phyloP scores from a whole-genome alignment of 2,329 filamentous ascomycete genomes.

The Dactylellina haptotyla region DNA sequence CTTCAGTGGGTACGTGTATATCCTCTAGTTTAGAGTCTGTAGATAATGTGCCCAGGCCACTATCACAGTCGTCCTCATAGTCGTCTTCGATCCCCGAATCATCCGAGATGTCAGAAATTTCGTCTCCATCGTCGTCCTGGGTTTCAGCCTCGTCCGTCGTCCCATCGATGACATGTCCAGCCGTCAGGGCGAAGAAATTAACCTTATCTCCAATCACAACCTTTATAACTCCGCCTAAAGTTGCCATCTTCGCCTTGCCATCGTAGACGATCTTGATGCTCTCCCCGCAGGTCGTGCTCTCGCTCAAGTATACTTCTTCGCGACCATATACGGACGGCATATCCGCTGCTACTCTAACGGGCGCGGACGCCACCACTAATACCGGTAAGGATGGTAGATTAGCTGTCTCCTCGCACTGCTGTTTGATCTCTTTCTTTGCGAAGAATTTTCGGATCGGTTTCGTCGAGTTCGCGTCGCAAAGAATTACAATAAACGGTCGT shows the following conservation, averaged over 20 bases:
- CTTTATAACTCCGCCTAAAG: conserved; percentile 30
- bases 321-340: conserved; percentile 14
- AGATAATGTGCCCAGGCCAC: background rate
- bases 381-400: conserved; percentile 29
- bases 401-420: conserved; percentile 32
- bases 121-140: conserved; percentile 9
- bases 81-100: conserved; percentile 5
- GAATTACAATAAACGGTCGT: conserved; percentile 56
- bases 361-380: conserved; percentile 20
- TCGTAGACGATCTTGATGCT: conserved; percentile 31
- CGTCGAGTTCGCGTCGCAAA: conserved; percentile 53
- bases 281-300: conserved; percentile 22
- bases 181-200: conserved; percentile 23
- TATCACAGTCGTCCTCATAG: conserved; percentile 1
- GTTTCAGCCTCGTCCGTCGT: background rate
- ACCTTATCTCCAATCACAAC: conserved; percentile 5
- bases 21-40: background rate
- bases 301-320: conserved; percentile 1
- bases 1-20: conserved; percentile 33
- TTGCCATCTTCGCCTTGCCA: conserved; percentile 27
- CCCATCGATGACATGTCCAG: conserved; percentile 23
- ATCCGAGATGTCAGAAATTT: conserved; percentile 1
- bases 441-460: conserved; percentile 56
- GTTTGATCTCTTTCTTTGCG: conserved; percentile 39
- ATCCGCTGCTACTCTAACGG: background rate